Conservation (phyloP, 164 flowering plant species). For the Dillenia turbinata region DNA sequence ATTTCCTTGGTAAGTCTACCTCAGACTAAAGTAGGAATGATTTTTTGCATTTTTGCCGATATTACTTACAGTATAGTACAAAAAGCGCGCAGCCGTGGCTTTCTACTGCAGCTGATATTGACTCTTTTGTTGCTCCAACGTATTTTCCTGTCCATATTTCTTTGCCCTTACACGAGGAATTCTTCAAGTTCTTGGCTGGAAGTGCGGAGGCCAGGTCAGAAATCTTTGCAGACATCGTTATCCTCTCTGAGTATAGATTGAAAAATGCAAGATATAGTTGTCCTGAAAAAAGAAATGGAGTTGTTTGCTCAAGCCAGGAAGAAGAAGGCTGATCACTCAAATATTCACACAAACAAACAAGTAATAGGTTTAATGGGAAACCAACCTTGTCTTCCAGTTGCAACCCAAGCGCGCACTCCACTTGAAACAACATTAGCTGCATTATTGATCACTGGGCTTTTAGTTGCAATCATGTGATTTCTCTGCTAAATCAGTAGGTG, state of each 20-base stretch:
- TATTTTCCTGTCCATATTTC: slow-evolving; percentile 71
- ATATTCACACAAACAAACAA: not conserved
- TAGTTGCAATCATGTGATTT: not conserved
- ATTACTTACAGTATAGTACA: slow-evolving; percentile 31
- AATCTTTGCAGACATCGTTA: slow-evolving; percentile 39
- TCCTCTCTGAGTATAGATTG: slow-evolving; percentile 45
- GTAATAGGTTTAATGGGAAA: not conserved
- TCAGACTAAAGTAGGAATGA: too few species aligned
- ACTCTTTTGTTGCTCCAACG: slow-evolving; percentile 18
- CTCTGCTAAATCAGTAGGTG: not conserved
- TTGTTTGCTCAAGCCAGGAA: not conserved
- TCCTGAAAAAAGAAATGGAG: slow-evolving; percentile 28
- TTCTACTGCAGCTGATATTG: slow-evolving; percentile 37
- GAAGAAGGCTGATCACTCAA: not conserved
- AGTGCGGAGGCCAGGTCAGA: slow-evolving; percentile 43
- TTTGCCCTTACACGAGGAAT: slow-evolving; percentile 32
- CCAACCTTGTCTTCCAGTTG: slow-evolving; percentile 74
- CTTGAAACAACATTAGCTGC: slow-evolving; percentile 34
- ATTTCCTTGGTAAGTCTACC: too few species aligned
- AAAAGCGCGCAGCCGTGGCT: slow-evolving; percentile 56
- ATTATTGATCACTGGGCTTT: slow-evolving; percentile 6
- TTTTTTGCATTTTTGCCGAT: too few species aligned
- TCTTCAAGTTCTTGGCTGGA: slow-evolving; percentile 24
- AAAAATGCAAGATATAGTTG: slow-evolving; percentile 70
- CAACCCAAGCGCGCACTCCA: slow-evolving; percentile 81